Base-by-base conservation (phyloP, 148 eudicot species). In the Rhododendron ferrugineum region DNA sequence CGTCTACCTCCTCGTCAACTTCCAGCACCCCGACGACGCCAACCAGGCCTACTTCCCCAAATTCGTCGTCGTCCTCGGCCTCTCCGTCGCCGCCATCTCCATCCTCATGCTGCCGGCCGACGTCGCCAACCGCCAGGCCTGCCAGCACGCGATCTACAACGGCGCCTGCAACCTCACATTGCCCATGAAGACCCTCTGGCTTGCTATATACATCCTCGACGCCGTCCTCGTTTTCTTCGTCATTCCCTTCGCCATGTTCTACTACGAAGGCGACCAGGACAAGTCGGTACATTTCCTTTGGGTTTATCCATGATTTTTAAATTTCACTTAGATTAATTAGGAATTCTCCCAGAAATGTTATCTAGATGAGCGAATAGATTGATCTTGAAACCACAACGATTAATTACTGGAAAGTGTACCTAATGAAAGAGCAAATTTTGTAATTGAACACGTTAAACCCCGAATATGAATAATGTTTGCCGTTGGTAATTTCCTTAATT, bases 201-300 rank as follows among this genome's bases (percentile, higher is more conserved):
- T 97, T 23, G 95, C 91, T 11, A 79, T 97, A 30, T 97, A 97
- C 80, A 95, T 97, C 79, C 79, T 87, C 1, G 99, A 97, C 50
- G 99, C 96, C 0, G 36, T 97, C 20, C 95, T 97, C 2, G 99
- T 97, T 23, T 97, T 97, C 86, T 95, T 95, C 86, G 90, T 97
- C 28, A 94, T 97, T 30, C 99, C 99, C 0, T 97, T 97, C 73
- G 99, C 99, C 36, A 97, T 97, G 90, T 97, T 97, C 79, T 97
- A 92, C 90, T 97, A 97, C 68, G 99, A 97, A 86, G 99, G 99
- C 68, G 99, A 97, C 80, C 98, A 94, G 92, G 99, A 97, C 89
- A 97, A 95, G 99, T 97, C 30, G 36, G 91, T 78, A 15, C 26
- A 6, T 80, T 60, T 80, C 32, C 47, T 47, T 4, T 86, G 6